Conservation (phyloP, 1,284 basidiomycete genomes). For the Afroboletus lepidellus region DNA sequence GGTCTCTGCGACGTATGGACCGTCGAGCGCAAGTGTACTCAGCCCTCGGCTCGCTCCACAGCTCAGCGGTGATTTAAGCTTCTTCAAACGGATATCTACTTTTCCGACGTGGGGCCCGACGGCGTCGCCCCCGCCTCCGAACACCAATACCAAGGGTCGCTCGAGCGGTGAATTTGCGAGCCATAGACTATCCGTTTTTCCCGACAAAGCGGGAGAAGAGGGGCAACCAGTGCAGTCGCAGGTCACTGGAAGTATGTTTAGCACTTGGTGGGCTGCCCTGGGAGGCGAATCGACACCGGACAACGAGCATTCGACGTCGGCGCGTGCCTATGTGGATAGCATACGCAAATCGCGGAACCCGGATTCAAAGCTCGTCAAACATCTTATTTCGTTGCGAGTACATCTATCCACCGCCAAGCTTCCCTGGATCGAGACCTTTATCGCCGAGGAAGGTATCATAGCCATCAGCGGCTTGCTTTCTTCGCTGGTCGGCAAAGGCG, state of each 20-base stretch:
- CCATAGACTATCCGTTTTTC: constrained; percentile 11
- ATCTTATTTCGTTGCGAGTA: constrained; percentile 81
- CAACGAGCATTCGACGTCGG: constrained; percentile 45
- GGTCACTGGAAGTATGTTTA: constrained; percentile 71
- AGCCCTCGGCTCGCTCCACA: constrained; percentile 65
- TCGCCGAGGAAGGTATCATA: constrained; percentile 68
- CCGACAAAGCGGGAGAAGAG: constrained; percentile 35
- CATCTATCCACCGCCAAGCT: constrained; percentile 82
- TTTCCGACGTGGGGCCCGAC: constrained; percentile 56
- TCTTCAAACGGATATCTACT: constrained; percentile 76
- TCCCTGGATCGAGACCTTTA: constrained; percentile 78
- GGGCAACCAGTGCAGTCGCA: constrained; percentile 55
- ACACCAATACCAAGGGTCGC: constrained; percentile 31
- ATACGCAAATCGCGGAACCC: constrained; percentile 51
- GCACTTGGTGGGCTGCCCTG: constrained; percentile 69
- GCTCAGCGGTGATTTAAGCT: constrained; percentile 61
- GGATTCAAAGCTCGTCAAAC: constrained; percentile 69
- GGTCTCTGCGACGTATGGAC: constrained; percentile 57
- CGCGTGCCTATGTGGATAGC: constrained; percentile 61
- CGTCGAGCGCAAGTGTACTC: constrained; percentile 52
- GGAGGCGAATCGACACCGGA: constrained; percentile 46
- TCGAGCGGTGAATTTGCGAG: constrained; percentile 41
- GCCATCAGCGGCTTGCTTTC: constrained; percentile 58
- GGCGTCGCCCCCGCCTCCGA: constrained; percentile 33
- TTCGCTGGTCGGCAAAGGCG: constrained; percentile 58